Conservation (phyloP, 139 green algal genomes). For the Diplosphaera chodatii region DNA sequence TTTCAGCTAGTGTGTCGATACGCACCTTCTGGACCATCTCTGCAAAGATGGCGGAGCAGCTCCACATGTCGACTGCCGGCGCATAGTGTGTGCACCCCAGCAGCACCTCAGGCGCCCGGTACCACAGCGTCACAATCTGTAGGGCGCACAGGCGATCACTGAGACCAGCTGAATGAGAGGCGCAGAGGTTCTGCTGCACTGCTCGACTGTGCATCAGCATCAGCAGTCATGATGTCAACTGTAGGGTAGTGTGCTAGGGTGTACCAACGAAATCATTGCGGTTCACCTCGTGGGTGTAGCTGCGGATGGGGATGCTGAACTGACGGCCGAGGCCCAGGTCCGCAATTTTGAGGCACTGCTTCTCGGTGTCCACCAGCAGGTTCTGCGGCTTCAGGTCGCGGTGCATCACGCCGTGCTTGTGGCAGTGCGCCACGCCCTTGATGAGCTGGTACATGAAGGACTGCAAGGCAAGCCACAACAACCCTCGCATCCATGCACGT, state of each 20-base stretch:
- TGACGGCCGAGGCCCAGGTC: slow-evolving; percentile 95
- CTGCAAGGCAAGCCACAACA: slow-evolving; percentile 41
- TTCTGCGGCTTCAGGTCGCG: slow-evolving; percentile 98
- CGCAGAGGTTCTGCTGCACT: no score
- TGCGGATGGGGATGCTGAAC: slow-evolving; percentile 92
- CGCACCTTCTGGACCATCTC: slow-evolving; percentile 70
- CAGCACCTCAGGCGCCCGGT: slow-evolving; percentile 94
- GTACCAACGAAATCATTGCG: no score
- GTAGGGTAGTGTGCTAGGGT: no score
- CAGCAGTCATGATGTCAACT: no score
- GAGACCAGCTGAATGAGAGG: no score
- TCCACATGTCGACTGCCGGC: slow-evolving; percentile 96
- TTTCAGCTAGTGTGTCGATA: no score
- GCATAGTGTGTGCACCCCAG: slow-evolving; percentile 91
- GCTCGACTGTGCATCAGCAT: background rate
- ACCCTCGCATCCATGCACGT: no score
- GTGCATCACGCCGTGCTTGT: slow-evolving; percentile 87
- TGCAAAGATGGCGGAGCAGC: slow-evolving; percentile 96
- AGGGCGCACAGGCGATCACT: no score
- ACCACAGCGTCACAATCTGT: slow-evolving; percentile 97
- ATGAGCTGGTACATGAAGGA: slow-evolving; percentile 96
- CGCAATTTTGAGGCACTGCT: slow-evolving; percentile 91
- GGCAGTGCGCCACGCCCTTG: slow-evolving; percentile 85
- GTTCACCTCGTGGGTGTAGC: slow-evolving; percentile 90
- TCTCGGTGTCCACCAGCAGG: slow-evolving; percentile 82